Evolutionary conservation across 306 rosid genomes (phyloP).

Genomic region (Astragalus membranaceus): DNA sequence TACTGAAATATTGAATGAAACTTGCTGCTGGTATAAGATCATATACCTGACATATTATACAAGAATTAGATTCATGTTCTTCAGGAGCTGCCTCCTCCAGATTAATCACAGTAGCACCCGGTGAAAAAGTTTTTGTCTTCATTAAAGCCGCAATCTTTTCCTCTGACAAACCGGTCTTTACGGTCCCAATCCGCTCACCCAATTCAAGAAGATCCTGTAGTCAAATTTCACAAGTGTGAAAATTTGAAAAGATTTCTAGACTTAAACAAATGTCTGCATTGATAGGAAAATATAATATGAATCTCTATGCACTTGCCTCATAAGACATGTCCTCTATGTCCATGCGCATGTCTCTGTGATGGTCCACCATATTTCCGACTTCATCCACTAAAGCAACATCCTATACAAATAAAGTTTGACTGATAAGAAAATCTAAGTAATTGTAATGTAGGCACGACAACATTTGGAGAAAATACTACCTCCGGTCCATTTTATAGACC

Average conservation of each 20-base stretch:
- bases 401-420: constrained; percentile 32
- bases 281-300: background rate
- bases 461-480: background rate
- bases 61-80: constrained; percentile 58
- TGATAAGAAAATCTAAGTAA: constrained; percentile 4
- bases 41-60: constrained; percentile 96
- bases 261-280: background rate
- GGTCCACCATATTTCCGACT: constrained; percentile 55
- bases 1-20: background rate
- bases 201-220: constrained; percentile 89
- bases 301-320: constrained; percentile 52
- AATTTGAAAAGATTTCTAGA: background rate
- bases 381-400: constrained; percentile 83
- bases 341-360: constrained; percentile 92
- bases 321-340: constrained; percentile 98
- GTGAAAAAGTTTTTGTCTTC: constrained; percentile 41
- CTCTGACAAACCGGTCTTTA: constrained; percentile 80
- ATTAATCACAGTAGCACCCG: constrained; percentile 25
- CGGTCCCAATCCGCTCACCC: constrained; percentile 91
- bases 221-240: constrained; percentile 23
- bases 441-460: background rate
- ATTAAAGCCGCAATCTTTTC: constrained; percentile 44
- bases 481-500: too few relatives aligned
- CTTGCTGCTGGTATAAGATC: background rate
- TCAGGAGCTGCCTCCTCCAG: constrained; percentile 47